Evolutionary conservation across 1,284 basidiomycete species (phyloP).

Genomic region (Cryptococcus wingfieldii): DNA sequence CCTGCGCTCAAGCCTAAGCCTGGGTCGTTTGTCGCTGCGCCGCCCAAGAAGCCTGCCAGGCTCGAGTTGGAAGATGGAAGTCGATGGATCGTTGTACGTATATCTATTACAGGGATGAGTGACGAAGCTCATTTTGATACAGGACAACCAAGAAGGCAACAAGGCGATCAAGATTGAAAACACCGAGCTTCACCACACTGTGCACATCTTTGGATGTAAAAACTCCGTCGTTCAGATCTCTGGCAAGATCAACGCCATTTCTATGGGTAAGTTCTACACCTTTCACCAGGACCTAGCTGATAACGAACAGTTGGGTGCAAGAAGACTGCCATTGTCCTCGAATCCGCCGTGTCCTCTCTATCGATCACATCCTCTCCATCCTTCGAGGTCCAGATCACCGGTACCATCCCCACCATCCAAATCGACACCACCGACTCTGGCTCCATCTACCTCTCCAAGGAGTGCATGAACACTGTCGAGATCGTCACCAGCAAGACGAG

Average conservation of each 20-base stretch:
- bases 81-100: slow-evolving; percentile 88
- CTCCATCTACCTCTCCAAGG: slow-evolving; percentile 87
- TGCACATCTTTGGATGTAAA: slow-evolving; percentile 91
- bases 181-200: slow-evolving; percentile 73
- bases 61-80: slow-evolving; percentile 78
- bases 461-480: slow-evolving; percentile 66
- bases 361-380: slow-evolving; percentile 88
- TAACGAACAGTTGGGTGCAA: slow-evolving; percentile 69
- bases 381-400: slow-evolving; percentile 89
- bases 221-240: slow-evolving; percentile 79
- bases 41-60: slow-evolving; percentile 86
- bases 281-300: not conserved
- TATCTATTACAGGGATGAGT: not conserved
- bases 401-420: slow-evolving; percentile 83
- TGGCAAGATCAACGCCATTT: slow-evolving; percentile 95
- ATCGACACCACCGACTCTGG: slow-evolving; percentile 93
- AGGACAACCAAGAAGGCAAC: slow-evolving; percentile 95
- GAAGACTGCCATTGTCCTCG: slow-evolving; percentile 83
- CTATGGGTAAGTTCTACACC: slow-evolving; percentile 61
- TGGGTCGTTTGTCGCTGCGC: slow-evolving; percentile 52
- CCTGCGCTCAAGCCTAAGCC: slow-evolving; percentile 63
- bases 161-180: slow-evolving; percentile 68
- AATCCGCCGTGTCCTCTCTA: slow-evolving; percentile 83
- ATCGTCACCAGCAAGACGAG: slow-evolving; percentile 95
- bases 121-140: not conserved